Evolutionary conservation across 306 rosid species (phyloP).

Genomic region (Gynostemma pentaphyllum): DNA sequence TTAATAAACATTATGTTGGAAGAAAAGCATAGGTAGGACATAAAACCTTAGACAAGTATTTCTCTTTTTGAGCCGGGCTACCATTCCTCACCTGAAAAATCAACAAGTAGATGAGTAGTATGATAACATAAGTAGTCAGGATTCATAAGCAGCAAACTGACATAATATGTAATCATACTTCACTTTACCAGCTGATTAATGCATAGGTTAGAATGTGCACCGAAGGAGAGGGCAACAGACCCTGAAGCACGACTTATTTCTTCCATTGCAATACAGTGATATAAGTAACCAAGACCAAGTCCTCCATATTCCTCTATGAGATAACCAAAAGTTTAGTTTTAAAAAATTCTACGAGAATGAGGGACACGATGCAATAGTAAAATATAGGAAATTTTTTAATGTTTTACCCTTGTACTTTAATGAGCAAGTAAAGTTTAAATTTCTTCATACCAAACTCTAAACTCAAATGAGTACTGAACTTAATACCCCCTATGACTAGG

Average conservation of each 20-base stretch:
- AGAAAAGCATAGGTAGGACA: constrained; percentile 8
- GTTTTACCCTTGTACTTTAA: too few relatives aligned
- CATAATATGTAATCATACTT: background rate
- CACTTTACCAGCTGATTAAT: constrained; percentile 78
- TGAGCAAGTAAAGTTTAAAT: too few relatives aligned
- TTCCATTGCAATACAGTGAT: constrained; percentile 93
- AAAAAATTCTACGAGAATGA: background rate
- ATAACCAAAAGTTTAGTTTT: constrained; percentile 11
- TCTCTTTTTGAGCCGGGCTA: constrained; percentile 53
- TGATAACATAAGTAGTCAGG: background rate
- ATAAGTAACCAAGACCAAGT: constrained; percentile 89
- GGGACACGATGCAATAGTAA: background rate
- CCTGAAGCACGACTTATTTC: constrained; percentile 97
- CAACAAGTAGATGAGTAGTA: background rate
- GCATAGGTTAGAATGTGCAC: constrained; percentile 94
- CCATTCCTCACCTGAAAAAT: constrained; percentile 78
- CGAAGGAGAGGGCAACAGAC: constrained; percentile 91
- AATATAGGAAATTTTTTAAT: too few relatives aligned
- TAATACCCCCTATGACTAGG: too few relatives aligned
- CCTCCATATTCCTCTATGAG: constrained; percentile 93
- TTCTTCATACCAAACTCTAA: too few relatives aligned
- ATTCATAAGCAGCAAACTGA: background rate
- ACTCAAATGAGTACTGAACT: too few relatives aligned
- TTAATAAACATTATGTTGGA: constrained; percentile 7
- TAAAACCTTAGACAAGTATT: constrained; percentile 84